Evolutionary conservation across 495 filamentous ascomycete genomes (phyloP), one percentile per base, ranked within the genome.

Genomic region (Annulohypoxylon bovei): DNA sequence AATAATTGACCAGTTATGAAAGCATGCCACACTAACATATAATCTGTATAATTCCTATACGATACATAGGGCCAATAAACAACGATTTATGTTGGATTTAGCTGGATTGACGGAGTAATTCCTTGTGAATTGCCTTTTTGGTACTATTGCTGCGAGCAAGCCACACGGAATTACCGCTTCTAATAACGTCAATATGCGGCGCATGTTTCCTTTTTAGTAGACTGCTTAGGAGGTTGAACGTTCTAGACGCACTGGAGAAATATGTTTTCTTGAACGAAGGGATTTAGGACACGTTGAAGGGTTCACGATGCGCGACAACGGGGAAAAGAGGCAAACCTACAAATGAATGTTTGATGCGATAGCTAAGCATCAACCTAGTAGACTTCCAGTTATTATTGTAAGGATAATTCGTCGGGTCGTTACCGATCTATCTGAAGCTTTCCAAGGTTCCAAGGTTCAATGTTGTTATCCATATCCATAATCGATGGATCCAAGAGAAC

Each of bases 141-240:
- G 53, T 39, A 39, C 27, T 27, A 56, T 49, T 55, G 55, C 49
- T 40, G 56, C 30, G 47, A 65, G 42, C n/a, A 33, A 53, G 49
- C 49, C 49, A 53, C 28, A 53, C 46, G 57, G 62, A 25, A 59
- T 49, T 54, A 27, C 32, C 49, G 62, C 33, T 55, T 27, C 27
- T 28, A 62, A 57, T 50, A n/a, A 62, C 39, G 49, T 57, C 35
- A 27, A 23, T 42, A 39, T 30, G 44, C 49, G 67, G 27, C 40
- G 27, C 33, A 42, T 61, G 44, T 47, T 56, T 61, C 49, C 55
- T 20, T n/a, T 60, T 70, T 39, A 20, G 59, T 14, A 68, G 44
- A 23, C 11, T n/a, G 8, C 23, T 59, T 39, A 39, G 46, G 42
- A 40, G n/a, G 11, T 40, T 16, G n/a, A 18, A 12, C 14, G 9